Base-by-base conservation (phyloP, 768 basidiomycete genomes). In the Naematelia aurantialba region DNA sequence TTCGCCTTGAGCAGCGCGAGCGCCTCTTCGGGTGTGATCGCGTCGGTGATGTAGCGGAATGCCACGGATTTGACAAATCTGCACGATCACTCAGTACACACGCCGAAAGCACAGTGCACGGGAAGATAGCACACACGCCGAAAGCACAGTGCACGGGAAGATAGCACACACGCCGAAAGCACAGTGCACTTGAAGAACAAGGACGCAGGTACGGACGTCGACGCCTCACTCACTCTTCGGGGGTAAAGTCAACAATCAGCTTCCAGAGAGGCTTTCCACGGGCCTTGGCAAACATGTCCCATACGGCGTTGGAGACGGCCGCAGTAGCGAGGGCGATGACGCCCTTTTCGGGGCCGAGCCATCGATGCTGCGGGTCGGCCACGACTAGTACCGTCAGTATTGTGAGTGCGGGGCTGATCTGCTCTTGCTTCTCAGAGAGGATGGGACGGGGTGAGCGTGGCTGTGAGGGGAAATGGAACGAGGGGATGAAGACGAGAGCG, bases 311-410 rank as follows among this genome's bases (percentile, higher is more conserved):
- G 75, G 89, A 84, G 5, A 97, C 90, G 1, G 90, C 89, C 4
- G 84, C 89, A 0, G 88, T 83, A 1, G 91, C 90, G 52, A 94
- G 85, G 72, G 91, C 89, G 54, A 97, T 92, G 2, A 97, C 90
- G 52, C 93, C 93, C 77, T 94, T 94, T 75, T 94, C 92, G 0
- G 92, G 91, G 4, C 91, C 91, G 68, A 92, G 87, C 93, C 93
- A 97, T 77, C 93, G 83, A 57, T 94, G 79, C 74, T 97, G 93
- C 30, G 93, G 83, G 78, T 97, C 93, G 1, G 87, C 83, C 72
- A 87, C 84, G 72, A 98, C 75, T 76, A 45, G 17, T 12, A 30
- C n/a, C 1, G 49, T 60, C 52, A 61, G 61, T 30, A n/a, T 12
- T 51, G 5, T 5, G 2, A 19, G 44, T 45, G n/a, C n/a, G n/a